These are phyloP conservation scores for Hypoxylon sp. DNA, from an alignment of 2,329 filamentous ascomycete species.

Conservation along the genomic window DNA sequence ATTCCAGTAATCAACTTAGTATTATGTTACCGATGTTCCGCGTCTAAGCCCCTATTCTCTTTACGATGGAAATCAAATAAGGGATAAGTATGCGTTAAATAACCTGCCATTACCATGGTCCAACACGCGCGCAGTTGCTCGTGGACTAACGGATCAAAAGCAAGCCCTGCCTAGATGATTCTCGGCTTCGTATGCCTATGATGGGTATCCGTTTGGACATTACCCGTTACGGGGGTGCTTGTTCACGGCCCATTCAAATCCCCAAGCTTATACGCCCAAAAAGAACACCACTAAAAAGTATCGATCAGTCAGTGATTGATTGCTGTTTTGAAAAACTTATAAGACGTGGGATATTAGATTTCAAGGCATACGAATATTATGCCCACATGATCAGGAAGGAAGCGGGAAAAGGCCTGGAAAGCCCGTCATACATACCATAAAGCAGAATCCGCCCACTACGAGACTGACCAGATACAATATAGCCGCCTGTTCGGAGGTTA, in stretches of 20 bases:
- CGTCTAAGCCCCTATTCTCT: too few species aligned
- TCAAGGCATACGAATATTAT: background rate
- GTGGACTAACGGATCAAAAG: too few species aligned
- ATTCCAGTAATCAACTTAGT: too few species aligned
- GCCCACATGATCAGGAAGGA: too few species aligned
- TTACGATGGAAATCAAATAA: too few species aligned
- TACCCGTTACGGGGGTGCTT: background rate
- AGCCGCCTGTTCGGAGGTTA: conserved; percentile 35
- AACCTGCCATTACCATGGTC: too few species aligned
- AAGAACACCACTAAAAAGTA: conserved; percentile 50
- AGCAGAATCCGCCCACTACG: conserved; percentile 22
- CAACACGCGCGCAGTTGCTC: too few species aligned
- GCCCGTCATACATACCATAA: conserved; percentile 9
- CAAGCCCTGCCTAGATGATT: too few species aligned
- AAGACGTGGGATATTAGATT: background rate
- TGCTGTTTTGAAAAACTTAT: background rate
- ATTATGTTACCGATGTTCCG: too few species aligned
- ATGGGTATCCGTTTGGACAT: background rate
- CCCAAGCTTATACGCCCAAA: conserved; percentile 51
- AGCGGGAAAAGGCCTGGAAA: background rate
- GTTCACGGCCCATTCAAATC: conserved; percentile 7
- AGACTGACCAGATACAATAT: conserved; percentile 46
- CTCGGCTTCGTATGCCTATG: background rate
- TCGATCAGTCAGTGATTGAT: conserved; percentile 14
- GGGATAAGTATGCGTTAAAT: too few species aligned